Evolutionary conservation across 805 yeast species (phyloP), one percentile per base, ranked within the genome.

Genomic region (Saccharomycopsis capsularis): DNA sequence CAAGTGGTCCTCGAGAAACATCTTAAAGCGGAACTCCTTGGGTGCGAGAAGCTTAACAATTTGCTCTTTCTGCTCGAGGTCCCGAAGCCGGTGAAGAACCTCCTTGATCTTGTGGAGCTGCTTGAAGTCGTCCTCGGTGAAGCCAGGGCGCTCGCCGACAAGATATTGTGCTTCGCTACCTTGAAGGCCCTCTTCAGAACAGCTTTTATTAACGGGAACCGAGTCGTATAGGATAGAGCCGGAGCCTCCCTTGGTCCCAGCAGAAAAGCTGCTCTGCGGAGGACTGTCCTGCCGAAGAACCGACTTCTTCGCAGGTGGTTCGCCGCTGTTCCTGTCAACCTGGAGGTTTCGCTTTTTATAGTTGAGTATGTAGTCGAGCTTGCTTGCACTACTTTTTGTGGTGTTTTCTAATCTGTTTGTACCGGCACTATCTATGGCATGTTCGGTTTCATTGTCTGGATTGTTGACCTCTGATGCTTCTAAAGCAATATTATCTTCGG

Each of bases 1-100:
- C 2, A 44, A 30, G 11, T 27, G 19, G 3, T 52, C 50, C 24
- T 48, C 53, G n/a, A 52, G 41, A 27, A 44, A 45, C 29, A 49
- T 49, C 36, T 50, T 52, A 29, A 52, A 37, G n/a, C 53, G 41
- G 27, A 49, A 52, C 35, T 52, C 42, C 25, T 46, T 40, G 7
- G 47, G 45, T 13, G 51, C 47, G 13, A 52, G 40, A 9, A 52
- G 21, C 30, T 50, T 52, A 15, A 52, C 49, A 15, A 52, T 21
- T 35, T 46, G 29, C 19, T 52, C 51, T 24, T 48, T 38, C 5
- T 51, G 43, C 16, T 52, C 47, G 13, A 52, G 18, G 21, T 43
- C 42, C 11, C 34, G 32, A 11, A 52, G 39, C 19, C 44, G 40
- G 11, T 46, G 27, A n/a, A 45, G 41, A 3, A 43, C 34, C 18